A percentile compares a stretch with the other conserved stretches of the same genome.
Evolutionary conservation across 2,329 filamentous ascomycete genomes (phyloP).

Genomic region (Fusarium stilboides): DNA sequence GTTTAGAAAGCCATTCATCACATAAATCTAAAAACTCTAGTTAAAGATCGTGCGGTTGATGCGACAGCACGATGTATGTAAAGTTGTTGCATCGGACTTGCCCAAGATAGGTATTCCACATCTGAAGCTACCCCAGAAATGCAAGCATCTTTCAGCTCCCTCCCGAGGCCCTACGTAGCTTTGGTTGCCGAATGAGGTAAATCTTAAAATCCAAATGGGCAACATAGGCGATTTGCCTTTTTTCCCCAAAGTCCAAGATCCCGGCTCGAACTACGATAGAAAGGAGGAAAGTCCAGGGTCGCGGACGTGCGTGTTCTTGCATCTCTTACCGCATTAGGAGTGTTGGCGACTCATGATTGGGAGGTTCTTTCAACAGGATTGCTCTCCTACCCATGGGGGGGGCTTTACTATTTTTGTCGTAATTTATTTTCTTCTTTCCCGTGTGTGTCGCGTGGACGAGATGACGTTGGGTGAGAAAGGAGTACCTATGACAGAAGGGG

Average conservation of each 20-base stretch:
- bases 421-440: conserved; percentile 23
- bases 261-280: conserved; percentile 19
- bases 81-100: conserved; percentile 20
- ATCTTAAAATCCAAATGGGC: conserved; percentile 13
- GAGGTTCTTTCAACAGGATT: conserved; percentile 8
- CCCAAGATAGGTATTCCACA: conserved; percentile 37
- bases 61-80: background rate
- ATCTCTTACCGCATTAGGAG: conserved; percentile 41
- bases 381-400: conserved; percentile 3
- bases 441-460: conserved; percentile 6
- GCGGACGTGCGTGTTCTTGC: conserved; percentile 2
- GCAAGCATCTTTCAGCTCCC: background rate
- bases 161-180: background rate
- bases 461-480: conserved; percentile 29
- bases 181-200: conserved; percentile 35
- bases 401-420: conserved; percentile 57
- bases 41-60: background rate
- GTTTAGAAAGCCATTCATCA: conserved; percentile 24
- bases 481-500: conserved; percentile 34
- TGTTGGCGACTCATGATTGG: conserved; percentile 37
- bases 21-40: background rate
- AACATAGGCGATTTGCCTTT: conserved; percentile 1
- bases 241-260: conserved; percentile 1
- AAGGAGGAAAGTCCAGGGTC: conserved; percentile 30
- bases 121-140: conserved; percentile 16